phyloP scores from a whole-genome alignment of 768 basidiomycete species.

The Pulveroboletus sp. region DNA sequence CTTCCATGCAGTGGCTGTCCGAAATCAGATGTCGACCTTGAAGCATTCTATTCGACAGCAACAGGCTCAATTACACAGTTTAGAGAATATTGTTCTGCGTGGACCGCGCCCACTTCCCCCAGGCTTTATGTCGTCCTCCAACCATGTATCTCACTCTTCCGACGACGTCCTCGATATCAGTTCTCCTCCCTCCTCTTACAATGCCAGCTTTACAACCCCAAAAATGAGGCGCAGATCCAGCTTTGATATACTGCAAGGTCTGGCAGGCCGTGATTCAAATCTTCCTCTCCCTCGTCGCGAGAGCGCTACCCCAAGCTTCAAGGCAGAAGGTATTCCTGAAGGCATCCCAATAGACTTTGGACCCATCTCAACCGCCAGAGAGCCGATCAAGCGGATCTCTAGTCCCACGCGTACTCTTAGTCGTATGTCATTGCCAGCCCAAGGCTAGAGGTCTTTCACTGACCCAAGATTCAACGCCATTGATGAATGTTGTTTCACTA shows the following conservation, averaged over 20 bases:
- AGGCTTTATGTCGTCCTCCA: slow-evolving; percentile 38
- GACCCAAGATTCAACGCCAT: slow-evolving; percentile 17
- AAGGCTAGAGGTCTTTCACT: slow-evolving; percentile 22
- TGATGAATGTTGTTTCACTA: slow-evolving; percentile 33
- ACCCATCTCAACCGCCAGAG: slow-evolving; percentile 35
- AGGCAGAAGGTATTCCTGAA: slow-evolving; percentile 63
- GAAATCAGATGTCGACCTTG: slow-evolving; percentile 76
- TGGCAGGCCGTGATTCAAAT: slow-evolving; percentile 75
- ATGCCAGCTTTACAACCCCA: slow-evolving; percentile 34
- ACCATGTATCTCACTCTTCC: slow-evolving; percentile 35
- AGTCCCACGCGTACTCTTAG: slow-evolving; percentile 80
- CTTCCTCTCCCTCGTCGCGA: slow-evolving; percentile 68
- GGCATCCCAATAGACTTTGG: slow-evolving; percentile 66
- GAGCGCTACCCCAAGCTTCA: slow-evolving; percentile 31
- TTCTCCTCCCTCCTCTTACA: slow-evolving; percentile 32
- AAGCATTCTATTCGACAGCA: slow-evolving; percentile 84
- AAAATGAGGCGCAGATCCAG: slow-evolving; percentile 65
- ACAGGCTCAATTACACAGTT: slow-evolving; percentile 69
- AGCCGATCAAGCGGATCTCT: slow-evolving; percentile 48
- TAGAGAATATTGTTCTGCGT: slow-evolving; percentile 67
- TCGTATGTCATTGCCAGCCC: slow-evolving; percentile 50
- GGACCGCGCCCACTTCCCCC: slow-evolving; percentile 60
- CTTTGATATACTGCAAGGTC: slow-evolving; percentile 64
- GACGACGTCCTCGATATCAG: slow-evolving; percentile 34
- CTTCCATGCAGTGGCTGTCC: slow-evolving; percentile 58